Evolutionary conservation across 805 yeast genomes (phyloP).

Genomic region (Kodamaea laetipori): DNA sequence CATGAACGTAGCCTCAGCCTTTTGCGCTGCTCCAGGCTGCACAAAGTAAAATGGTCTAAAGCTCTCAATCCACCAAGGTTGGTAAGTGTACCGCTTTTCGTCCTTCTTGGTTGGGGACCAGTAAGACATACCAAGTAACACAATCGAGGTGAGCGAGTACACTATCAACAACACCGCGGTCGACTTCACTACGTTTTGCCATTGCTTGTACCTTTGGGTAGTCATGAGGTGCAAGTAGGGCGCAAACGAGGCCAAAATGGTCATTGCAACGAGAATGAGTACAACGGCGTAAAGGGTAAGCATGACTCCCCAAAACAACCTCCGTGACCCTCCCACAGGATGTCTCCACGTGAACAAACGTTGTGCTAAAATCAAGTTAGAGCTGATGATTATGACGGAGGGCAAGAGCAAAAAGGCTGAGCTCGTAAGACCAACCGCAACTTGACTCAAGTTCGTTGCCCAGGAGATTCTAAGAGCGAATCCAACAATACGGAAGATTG

Average conservation of each 20-base stretch:
- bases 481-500: constrained; percentile 15
- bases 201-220: constrained; percentile 6
- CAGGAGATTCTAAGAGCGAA: constrained; percentile 17
- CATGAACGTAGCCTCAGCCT: constrained; percentile 24
- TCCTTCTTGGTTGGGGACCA: constrained; percentile 26
- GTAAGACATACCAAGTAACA: constrained; percentile 21
- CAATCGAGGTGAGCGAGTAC: constrained; percentile 18
- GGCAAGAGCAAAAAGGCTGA: constrained; percentile 19
- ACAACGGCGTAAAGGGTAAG: constrained; percentile 14
- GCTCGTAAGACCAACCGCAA: constrained; percentile 16
- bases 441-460: constrained; percentile 11
- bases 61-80: constrained; percentile 28
- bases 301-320: constrained; percentile 21
- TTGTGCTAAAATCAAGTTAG: constrained; percentile 22
- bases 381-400: constrained; percentile 16
- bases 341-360: constrained; percentile 24
- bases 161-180: constrained; percentile 17
- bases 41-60: constrained; percentile 24
- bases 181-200: constrained; percentile 15
- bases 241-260: constrained; percentile 16
- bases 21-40: constrained; percentile 21
- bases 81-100: constrained; percentile 24
- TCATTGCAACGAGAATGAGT: constrained; percentile 14
- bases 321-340: constrained; percentile 24
- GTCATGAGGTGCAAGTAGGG: constrained; percentile 17